Base-by-base conservation (phyloP, 139 green algal genomes). In the Micractinium conductrix region DNA sequence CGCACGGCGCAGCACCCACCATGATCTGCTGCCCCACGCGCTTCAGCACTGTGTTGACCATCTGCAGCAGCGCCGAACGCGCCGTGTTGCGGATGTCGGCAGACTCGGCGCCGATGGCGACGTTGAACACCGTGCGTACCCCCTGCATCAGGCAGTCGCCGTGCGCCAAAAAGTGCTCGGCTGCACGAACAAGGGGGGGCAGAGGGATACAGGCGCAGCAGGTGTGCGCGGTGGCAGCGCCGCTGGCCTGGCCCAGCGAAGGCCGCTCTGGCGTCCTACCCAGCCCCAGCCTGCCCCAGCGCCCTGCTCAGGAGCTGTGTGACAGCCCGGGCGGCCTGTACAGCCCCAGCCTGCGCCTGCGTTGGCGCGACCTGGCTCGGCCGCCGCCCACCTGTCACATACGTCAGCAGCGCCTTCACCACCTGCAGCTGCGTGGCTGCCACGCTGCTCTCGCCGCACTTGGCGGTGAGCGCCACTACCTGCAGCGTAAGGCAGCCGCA, bases 141-240 rank as follows among this genome's bases (percentile, higher is more conserved):
- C 92, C 93, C 9, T 91, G 80, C 85, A 98, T 93, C 43, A 98
- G 91, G 74, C 87, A 90, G 85, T 98, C 95, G 5, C 95, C 95
- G 76, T 98, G 95, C 26, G 92, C 87, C 5, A 96, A 83, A 70
- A 98, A 98, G 85, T 97, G 94, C 88, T 98, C 95, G 10, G 95
- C 68, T 79, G 68, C 79, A 55, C 63, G n/a, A 6, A n/a, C 30
- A 35, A 42, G 62, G 71, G 74, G 12, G 33, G 45, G 74, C n/a
- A 19, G 26, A 62, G 8, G 53, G 10, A 62, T 30, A 22, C 26
- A 16, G 53, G 48, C 6, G 48, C 48, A 10, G 48, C 48, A 58
- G 48, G 12, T 22, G 48, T 58, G 48, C 48, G 12, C n/a, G n/a
- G n/a, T n/a, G n/a, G n/a, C n/a, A n/a, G n/a, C n/a, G n/a, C n/a